Evolutionary conservation across 179 eudicot species (phyloP).

Genomic region (Silene coronaria): DNA sequence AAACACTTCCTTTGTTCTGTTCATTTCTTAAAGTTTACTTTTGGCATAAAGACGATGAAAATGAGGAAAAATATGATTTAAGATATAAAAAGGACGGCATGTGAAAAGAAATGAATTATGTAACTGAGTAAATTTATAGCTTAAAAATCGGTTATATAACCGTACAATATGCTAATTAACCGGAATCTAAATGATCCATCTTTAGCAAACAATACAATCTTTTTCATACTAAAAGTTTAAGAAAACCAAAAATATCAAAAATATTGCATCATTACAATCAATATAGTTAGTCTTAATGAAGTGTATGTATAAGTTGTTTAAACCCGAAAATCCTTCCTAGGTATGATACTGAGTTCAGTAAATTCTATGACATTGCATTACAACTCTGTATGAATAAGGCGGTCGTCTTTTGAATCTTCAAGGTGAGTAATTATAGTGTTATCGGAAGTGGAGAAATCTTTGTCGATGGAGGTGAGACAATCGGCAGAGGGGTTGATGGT

Average conservation of each 20-base stretch:
- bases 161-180: not conserved
- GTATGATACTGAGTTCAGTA: slow-evolving; percentile 12
- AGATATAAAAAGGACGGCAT: no score
- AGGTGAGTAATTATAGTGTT: slow-evolving; percentile 20
- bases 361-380: slow-evolving; percentile 26
- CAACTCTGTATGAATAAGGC: slow-evolving; percentile 56
- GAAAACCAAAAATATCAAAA: slow-evolving; percentile 8
- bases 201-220: slow-evolving; percentile 9
- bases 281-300: slow-evolving; percentile 1
- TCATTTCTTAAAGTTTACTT: no score
- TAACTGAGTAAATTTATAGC: not conserved
- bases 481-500: slow-evolving; percentile 70
- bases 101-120: no score
- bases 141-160: not conserved
- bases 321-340: slow-evolving; percentile 17
- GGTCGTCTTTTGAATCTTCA: slow-evolving; percentile 28
- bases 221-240: not conserved
- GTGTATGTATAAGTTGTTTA: not conserved
- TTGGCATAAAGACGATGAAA: no score
- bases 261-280: slow-evolving; percentile 30
- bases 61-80: no score
- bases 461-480: slow-evolving; percentile 51
- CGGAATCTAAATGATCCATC: not conserved
- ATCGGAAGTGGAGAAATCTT: slow-evolving; percentile 25
- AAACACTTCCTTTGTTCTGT: not conserved